Evolutionary conservation across 108 stramenopile genomes (phyloP).

Genomic region (Cyclotella cryptica): DNA sequence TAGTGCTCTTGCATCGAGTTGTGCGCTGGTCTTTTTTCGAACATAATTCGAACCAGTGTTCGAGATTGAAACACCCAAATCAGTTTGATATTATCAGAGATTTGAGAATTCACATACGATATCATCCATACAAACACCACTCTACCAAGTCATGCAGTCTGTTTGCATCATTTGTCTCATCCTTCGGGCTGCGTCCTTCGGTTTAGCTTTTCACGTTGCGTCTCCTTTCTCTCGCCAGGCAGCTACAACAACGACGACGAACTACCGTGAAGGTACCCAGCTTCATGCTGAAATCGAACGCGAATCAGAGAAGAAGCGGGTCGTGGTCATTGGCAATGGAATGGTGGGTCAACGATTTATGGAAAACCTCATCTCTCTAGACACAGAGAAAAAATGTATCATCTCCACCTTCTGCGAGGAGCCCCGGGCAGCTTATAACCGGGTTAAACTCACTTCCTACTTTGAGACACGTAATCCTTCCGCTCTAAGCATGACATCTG

Average conservation of each 20-base stretch:
- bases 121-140: too few relatives aligned
- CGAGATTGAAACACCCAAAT: too few relatives aligned
- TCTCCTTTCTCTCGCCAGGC: background rate
- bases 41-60: too few relatives aligned
- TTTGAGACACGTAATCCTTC: conserved; percentile 91
- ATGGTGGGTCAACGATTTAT: conserved; percentile 96
- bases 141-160: conserved; percentile 6
- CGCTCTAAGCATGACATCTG: conserved; percentile 84
- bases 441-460: conserved; percentile 92
- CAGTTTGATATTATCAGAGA: background rate
- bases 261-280: background rate
- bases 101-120: background rate
- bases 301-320: conserved; percentile 63
- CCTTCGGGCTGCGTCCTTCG: background rate
- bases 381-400: conserved; percentile 64
- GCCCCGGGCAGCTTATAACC: conserved; percentile 92
- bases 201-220: background rate
- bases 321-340: conserved; percentile 92
- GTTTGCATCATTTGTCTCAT: background rate
- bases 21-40: too few relatives aligned
- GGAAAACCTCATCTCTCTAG: conserved; percentile 85
- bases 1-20: too few relatives aligned
- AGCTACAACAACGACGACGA: too few relatives aligned
- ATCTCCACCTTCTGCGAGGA: conserved; percentile 94
- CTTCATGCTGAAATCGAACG: background rate